Evolutionary conservation across 2,329 filamentous ascomycete species (phyloP).

Genomic region (Malbranchea zuffiana): DNA sequence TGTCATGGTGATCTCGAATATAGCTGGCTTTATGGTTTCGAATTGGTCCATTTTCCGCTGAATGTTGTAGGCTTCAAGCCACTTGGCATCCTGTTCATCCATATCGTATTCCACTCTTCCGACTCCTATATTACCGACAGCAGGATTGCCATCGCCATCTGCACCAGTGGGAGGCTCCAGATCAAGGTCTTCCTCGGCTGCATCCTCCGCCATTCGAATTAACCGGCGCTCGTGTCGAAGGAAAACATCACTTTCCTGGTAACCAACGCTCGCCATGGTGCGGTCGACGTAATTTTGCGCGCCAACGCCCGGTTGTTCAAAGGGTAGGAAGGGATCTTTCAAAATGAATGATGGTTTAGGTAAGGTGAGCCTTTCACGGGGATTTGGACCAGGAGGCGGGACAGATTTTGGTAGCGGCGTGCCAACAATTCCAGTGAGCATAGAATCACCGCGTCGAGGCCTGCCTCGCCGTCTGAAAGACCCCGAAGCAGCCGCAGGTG

Average conservation of each 20-base stretch:
- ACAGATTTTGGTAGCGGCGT: constrained; percentile 45
- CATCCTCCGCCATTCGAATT: constrained; percentile 51
- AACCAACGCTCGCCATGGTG: constrained; percentile 90
- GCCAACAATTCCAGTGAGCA: constrained; percentile 49
- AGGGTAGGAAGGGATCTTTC: constrained; percentile 39
- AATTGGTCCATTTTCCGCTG: constrained; percentile 63
- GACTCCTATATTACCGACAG: constrained; percentile 43
- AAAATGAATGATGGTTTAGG: constrained; percentile 39
- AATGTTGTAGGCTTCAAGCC: constrained; percentile 75
- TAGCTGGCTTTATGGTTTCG: constrained; percentile 77
- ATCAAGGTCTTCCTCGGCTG: constrained; percentile 54
- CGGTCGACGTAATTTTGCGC: constrained; percentile 90
- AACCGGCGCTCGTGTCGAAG: constrained; percentile 63
- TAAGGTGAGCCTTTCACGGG: constrained; percentile 39
- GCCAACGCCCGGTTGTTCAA: constrained; percentile 71
- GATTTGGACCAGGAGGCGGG: constrained; percentile 40
- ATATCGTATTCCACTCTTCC: constrained; percentile 96
- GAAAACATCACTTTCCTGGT: constrained; percentile 89
- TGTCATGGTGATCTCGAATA: constrained; percentile 96
- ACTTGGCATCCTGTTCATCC: constrained; percentile 98
- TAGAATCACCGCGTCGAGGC: constrained; percentile 51
- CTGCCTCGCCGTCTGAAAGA: constrained; percentile 52
- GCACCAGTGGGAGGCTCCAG: constrained; percentile 43
- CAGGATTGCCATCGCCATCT: constrained; percentile 48
- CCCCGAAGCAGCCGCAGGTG: constrained; percentile 26